Percentiles rank a stretch among this genome's conserved stretches.
phyloP scores from a whole-genome alignment of 176 grass and related monocot species.

The Ananas comosus region DNA sequence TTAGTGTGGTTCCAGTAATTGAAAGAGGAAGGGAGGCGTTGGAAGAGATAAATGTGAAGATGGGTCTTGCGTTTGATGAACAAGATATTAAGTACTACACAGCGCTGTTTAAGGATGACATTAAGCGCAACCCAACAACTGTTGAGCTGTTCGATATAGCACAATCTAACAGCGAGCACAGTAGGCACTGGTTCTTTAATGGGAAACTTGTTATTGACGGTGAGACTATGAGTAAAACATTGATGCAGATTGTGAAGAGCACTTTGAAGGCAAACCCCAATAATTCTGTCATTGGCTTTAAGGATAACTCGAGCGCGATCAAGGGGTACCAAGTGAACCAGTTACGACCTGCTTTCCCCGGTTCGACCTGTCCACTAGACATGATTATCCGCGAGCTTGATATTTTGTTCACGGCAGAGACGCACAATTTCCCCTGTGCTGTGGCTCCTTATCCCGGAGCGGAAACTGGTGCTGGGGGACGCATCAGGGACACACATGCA shows the following conservation, averaged over 20 bases:
- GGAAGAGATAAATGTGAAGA: slow-evolving; percentile 83
- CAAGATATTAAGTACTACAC: slow-evolving; percentile 91
- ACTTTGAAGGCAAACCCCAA: slow-evolving; percentile 68
- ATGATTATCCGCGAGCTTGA: slow-evolving; percentile 50
- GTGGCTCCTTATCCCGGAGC: slow-evolving; percentile 77
- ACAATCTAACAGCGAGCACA: slow-evolving; percentile 85
- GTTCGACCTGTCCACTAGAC: slow-evolving; percentile 43
- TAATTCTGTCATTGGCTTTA: slow-evolving; percentile 91
- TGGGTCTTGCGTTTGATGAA: slow-evolving; percentile 91
- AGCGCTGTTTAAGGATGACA: slow-evolving; percentile 66
- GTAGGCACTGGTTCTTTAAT: slow-evolving; percentile 90
- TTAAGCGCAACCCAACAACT: slow-evolving; percentile 72
- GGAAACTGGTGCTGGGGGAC: slow-evolving; percentile 77
- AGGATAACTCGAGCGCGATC: slow-evolving; percentile 87
- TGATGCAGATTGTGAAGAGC: slow-evolving; percentile 80
- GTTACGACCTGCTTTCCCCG: slow-evolving; percentile 44
- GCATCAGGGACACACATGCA: slow-evolving; percentile 89
- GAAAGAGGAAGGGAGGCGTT: slow-evolving; percentile 68
- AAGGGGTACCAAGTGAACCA: slow-evolving; percentile 63
- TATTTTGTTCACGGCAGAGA: slow-evolving; percentile 83
- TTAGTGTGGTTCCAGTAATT: slow-evolving; percentile 52
- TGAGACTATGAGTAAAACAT: slow-evolving; percentile 52
- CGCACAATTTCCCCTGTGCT: slow-evolving; percentile 94
- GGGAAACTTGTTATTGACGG: slow-evolving; percentile 72
- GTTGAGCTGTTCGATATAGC: slow-evolving; percentile 92